phyloP scores from a whole-genome alignment of 2,329 filamentous ascomycete genomes.

The Atkinsonella hypoxylon region DNA sequence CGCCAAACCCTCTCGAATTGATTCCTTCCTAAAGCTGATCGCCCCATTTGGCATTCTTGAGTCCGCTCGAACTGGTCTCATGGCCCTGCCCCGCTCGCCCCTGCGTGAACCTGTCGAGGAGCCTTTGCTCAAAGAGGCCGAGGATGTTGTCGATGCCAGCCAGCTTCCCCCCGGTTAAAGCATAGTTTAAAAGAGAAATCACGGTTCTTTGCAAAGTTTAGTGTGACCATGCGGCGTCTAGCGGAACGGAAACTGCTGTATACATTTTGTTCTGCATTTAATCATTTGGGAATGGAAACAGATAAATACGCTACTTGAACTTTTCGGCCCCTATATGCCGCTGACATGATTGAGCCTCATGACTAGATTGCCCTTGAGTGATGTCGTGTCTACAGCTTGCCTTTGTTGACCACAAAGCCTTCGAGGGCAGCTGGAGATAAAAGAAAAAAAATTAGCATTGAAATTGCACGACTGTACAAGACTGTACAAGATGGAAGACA shows the following conservation, averaged over 20 bases:
- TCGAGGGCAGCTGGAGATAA: conserved; percentile 54
- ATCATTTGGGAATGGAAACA: conserved; percentile 7
- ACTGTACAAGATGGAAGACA: background rate
- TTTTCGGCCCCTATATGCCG: conserved; percentile 2
- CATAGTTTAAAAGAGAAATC: background rate
- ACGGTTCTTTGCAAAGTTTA: background rate
- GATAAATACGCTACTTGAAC: conserved; percentile 5
- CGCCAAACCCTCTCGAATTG: conserved; percentile 85
- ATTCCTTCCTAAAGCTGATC: conserved; percentile 95
- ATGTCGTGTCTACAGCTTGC: conserved; percentile 42
- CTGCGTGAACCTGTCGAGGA: conserved; percentile 65
- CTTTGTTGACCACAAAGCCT: conserved; percentile 89
- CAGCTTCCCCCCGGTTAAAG: conserved; percentile 77
- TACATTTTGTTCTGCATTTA: conserved; percentile 9
- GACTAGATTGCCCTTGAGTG: background rate
- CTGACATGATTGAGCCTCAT: background rate
- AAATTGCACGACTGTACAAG: too few relatives aligned
- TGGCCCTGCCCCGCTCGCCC: conserved; percentile 90
- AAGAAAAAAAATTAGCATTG: too few relatives aligned
- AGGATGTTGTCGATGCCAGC: conserved; percentile 90
- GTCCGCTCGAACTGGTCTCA: conserved; percentile 87
- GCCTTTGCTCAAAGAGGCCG: conserved; percentile 65
- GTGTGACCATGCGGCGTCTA: conserved; percentile 9
- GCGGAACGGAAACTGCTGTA: conserved; percentile 5
- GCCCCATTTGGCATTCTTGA: conserved; percentile 92